These are phyloP conservation scores for Curvularia eragrostidis DNA, from an alignment of 2,329 filamentous ascomycete species.

Conservation along the genomic window DNA sequence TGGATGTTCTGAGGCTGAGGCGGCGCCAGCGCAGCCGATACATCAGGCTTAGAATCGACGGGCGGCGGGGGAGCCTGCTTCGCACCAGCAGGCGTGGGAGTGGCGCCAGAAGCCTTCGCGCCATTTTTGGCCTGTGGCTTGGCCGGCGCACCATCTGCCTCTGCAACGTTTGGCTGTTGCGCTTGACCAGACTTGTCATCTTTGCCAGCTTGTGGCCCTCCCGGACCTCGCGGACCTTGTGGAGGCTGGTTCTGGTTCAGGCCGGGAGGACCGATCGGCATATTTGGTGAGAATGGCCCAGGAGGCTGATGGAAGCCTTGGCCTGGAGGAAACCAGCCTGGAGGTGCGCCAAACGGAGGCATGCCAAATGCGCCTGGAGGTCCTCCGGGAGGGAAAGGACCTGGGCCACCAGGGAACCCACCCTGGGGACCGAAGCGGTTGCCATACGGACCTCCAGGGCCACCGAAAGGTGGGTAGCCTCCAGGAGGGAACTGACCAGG, in stretches of 20 bases:
- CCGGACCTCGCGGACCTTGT: conserved; percentile 47
- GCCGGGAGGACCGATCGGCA: conserved; percentile 64
- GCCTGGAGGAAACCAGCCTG: conserved; percentile 78
- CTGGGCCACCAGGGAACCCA: conserved; percentile 53
- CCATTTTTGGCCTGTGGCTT: conserved; percentile 63
- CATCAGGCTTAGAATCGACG: conserved; percentile 71
- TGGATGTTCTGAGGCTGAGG: conserved; percentile 49
- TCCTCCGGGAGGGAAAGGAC: conserved; percentile 56
- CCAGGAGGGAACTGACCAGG: conserved; percentile 52
- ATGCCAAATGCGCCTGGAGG: conserved; percentile 68
- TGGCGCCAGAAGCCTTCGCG: conserved; percentile 47
- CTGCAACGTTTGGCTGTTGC: conserved; percentile 48
- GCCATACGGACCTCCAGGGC: conserved; percentile 44
- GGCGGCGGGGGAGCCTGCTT: conserved; percentile 67
- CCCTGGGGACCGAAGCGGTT: conserved; percentile 56
- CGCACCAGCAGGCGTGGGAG: conserved; percentile 48
- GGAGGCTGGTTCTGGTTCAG: conserved; percentile 52
- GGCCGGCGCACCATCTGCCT: conserved; percentile 54
- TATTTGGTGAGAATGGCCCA: conserved; percentile 67
- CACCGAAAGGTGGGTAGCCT: conserved; percentile 50
- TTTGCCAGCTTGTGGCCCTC: conserved; percentile 37
- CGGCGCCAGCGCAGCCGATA: conserved; percentile 63
- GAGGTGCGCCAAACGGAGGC: conserved; percentile 72
- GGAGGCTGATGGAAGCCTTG: conserved; percentile 76
- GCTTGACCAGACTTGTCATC: conserved; percentile 36